Percentiles rank a stretch among this genome's conserved stretches.
These are phyloP conservation scores for Solanum corneliomulleri DNA, from an alignment of 257 asterid species.

Conservation along the genomic window DNA sequence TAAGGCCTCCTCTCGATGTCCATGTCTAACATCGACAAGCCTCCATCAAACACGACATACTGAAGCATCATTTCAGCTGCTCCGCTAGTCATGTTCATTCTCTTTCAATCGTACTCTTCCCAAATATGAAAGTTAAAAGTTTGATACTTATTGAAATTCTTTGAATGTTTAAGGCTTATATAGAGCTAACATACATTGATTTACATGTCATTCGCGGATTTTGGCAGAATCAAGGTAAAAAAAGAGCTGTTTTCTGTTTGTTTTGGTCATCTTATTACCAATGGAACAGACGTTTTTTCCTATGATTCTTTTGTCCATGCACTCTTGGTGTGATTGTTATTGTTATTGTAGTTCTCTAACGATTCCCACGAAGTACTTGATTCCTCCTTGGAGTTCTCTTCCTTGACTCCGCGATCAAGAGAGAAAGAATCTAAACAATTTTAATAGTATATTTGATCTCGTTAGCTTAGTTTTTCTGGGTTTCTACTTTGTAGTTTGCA, in stretches of 20 bases:
- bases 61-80: constrained; percentile 15
- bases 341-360: background rate
- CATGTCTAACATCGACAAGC: constrained; percentile 21
- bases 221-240: background rate
- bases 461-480: background rate
- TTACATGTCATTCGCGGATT: background rate
- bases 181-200: constrained; percentile 2
- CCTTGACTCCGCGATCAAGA: background rate
- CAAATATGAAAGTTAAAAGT: background rate
- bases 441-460: background rate
- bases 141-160: background rate
- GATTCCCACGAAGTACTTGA: background rate
- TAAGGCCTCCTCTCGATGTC: constrained; percentile 30
- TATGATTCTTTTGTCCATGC: background rate
- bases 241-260: background rate
- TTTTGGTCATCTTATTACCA: background rate
- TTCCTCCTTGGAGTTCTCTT: background rate
- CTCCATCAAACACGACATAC: constrained; percentile 16
- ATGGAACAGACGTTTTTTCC: background rate
- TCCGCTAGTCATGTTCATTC: constrained; percentile 19
- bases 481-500: background rate
- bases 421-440: background rate
- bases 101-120: background rate
- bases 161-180: constrained; percentile 6
- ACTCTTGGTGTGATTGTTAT: background rate